These are phyloP conservation scores for Flagelloscypha sp. DNA, from an alignment of 768 basidiomycete species.

Conservation along the genomic window DNA sequence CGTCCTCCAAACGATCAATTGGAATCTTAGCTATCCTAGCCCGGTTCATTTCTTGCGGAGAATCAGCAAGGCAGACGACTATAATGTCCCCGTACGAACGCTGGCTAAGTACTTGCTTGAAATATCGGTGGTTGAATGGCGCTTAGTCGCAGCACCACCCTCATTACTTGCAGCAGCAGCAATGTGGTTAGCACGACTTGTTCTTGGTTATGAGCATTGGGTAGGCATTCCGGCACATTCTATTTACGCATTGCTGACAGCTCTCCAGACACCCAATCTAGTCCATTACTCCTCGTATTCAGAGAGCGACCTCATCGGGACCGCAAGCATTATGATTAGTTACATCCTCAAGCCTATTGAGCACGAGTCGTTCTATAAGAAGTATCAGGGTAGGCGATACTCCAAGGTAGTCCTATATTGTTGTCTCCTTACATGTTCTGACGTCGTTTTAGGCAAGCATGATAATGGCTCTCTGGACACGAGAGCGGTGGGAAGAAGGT, in stretches of 20 bases:
- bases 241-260: conserved; percentile 1
- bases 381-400: conserved; percentile 80
- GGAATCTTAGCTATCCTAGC: conserved; percentile 80
- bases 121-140: conserved; percentile 74
- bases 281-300: conserved; percentile 84
- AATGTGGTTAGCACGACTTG: conserved; percentile 77
- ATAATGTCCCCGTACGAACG: conserved; percentile 77
- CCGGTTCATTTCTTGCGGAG: conserved; percentile 85
- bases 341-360: conserved; percentile 68
- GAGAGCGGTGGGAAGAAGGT: conserved; percentile 63
- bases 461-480: conserved; percentile 81
- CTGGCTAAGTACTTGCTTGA: conserved; percentile 89
- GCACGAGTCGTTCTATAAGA: conserved; percentile 78
- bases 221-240: conserved; percentile 34
- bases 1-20: conserved; percentile 76
- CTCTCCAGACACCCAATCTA: conserved; percentile 64
- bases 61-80: conserved; percentile 89
- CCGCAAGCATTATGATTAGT: conserved; percentile 81
- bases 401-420: conserved; percentile 56
- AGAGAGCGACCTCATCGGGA: conserved; percentile 70
- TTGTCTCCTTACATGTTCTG: neutral
- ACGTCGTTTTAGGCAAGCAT: conserved; percentile 54
- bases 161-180: conserved; percentile 77
- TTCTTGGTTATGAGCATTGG: conserved; percentile 78
- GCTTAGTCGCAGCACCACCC: conserved; percentile 66